A percentile compares a stretch with the other conserved stretches of the same genome.
These are phyloP conservation scores for Pleodorina starrii DNA, from an alignment of 139 green algal species.

Conservation along the genomic window DNA sequence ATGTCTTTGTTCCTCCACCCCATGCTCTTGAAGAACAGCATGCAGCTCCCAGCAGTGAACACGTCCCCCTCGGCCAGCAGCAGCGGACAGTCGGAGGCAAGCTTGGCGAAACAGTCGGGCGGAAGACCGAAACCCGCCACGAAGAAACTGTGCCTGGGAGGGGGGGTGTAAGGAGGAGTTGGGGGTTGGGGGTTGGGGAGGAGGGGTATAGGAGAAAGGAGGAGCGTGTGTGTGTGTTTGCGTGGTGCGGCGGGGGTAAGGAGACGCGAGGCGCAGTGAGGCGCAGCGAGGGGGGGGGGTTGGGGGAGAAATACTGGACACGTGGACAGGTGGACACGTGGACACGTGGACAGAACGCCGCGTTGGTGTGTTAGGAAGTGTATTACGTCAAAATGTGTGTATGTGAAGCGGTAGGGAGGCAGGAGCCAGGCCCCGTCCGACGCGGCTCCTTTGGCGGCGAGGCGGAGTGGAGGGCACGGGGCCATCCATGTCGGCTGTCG, in stretches of 20 bases:
- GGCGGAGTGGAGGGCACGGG: no score
- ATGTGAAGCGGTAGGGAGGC: background rate
- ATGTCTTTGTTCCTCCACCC: slow-evolving; percentile 48
- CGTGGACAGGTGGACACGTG: no score
- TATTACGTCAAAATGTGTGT: no score
- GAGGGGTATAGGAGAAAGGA: background rate
- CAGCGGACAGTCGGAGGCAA: slow-evolving; percentile 16
- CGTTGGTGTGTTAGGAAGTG: no score
- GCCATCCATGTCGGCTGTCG: no score
- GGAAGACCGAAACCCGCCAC: slow-evolving; percentile 32
- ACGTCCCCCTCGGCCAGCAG: slow-evolving; percentile 39
- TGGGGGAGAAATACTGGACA: no score
- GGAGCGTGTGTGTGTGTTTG: no score
- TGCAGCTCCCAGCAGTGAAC: slow-evolving; percentile 27
- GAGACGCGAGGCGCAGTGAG: background rate
- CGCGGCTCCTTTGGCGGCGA: no score
- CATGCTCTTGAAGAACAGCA: slow-evolving; percentile 54
- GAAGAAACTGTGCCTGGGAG: slow-evolving; percentile 34
- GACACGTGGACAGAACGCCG: no score
- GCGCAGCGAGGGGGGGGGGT: no score
- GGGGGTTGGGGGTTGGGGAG: background rate
- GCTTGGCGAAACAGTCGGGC: slow-evolving; percentile 40
- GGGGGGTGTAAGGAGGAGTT: background rate
- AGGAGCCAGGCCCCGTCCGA: no score
- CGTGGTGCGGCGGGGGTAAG: background rate